Evolutionary conservation across 352 stramenopile genomes (phyloP), one percentile per base, ranked within the genome.

Genomic region (Vaucheria bursata): DNA sequence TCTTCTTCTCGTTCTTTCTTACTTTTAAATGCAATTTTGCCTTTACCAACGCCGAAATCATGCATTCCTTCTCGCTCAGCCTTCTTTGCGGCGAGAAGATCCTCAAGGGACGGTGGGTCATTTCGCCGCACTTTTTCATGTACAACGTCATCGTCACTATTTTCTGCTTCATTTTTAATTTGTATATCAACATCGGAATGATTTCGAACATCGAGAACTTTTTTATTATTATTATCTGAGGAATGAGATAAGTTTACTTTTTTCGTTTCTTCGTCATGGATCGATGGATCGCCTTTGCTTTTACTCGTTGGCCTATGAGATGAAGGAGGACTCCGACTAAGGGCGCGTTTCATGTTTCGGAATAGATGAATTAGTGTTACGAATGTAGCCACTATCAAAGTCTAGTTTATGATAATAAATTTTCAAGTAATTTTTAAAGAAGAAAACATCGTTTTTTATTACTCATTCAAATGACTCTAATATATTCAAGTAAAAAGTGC

Each of bases 21-120:
- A 4, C 39, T 77, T 49, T 80, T 80, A 69, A 80, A 80, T 32
- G 75, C 68, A 36, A 80, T n/a, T 71, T 80, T 80, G 50, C 70
- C 75, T 4, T 59, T 64, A 5, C 67, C 66, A 32, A 71, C 74
- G 1, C 31, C 37, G 8, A 31, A 73, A 38, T 35, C 45, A 70
- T 29, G 36, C 50, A 25, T 12, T 12, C 65, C 37, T 53, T 36
- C 37, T 70, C 33, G 1, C 39, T 2, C 65, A 29, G 29, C 29
- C 35, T 37, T 0, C 35, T 52, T 29, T 38, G 18, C 59, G 40
- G 53, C 59, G 2, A 72, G 65, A 29, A 72, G 65, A 2, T 72
- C 65, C 65, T 72, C 65, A n/a, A 72, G 65, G 6, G 65, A 72
- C 1, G 65, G 65, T 8, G 65, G 65, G 4, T 71, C 73, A 33